A percentile compares a stretch with the other conserved stretches of the same genome.
Evolutionary conservation across 164 flowering plant genomes (phyloP).

Genomic region (Aristolochia californica): DNA sequence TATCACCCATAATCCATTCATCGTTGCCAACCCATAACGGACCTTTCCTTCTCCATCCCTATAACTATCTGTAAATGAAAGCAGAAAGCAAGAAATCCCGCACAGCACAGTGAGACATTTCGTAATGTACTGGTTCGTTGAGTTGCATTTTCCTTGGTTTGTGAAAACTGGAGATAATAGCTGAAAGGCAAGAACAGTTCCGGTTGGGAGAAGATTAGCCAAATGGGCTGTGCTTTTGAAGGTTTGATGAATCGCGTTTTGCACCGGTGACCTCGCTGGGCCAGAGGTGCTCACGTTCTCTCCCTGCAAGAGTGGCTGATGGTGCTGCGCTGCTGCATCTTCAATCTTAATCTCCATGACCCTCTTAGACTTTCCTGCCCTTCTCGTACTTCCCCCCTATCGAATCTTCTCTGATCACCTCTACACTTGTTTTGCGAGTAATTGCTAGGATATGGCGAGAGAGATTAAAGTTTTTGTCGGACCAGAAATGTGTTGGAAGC

Average conservation of each 20-base stretch:
- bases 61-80: constrained; percentile 60
- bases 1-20: constrained; percentile 43
- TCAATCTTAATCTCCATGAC: constrained; percentile 14
- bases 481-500: too few species aligned
- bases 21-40: constrained; percentile 48
- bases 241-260: constrained; percentile 14
- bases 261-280: constrained; percentile 6
- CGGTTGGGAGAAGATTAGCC: constrained; percentile 25
- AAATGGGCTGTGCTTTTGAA: constrained; percentile 21
- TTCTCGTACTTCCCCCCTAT: too few species aligned
- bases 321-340: background rate
- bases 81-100: constrained; percentile 35
- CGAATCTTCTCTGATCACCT: too few species aligned
- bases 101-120: constrained; percentile 29
- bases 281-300: background rate
- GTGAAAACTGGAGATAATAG: constrained; percentile 30
- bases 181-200: constrained; percentile 29
- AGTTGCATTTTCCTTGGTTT: constrained; percentile 33
- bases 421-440: too few species aligned
- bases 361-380: too few species aligned
- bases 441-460: too few species aligned
- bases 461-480: too few species aligned
- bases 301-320: constrained; percentile 9
- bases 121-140: constrained; percentile 18
- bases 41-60: constrained; percentile 50